Base-by-base conservation (phyloP, 805 yeast species). In the Lipomyces chichibuensis region DNA sequence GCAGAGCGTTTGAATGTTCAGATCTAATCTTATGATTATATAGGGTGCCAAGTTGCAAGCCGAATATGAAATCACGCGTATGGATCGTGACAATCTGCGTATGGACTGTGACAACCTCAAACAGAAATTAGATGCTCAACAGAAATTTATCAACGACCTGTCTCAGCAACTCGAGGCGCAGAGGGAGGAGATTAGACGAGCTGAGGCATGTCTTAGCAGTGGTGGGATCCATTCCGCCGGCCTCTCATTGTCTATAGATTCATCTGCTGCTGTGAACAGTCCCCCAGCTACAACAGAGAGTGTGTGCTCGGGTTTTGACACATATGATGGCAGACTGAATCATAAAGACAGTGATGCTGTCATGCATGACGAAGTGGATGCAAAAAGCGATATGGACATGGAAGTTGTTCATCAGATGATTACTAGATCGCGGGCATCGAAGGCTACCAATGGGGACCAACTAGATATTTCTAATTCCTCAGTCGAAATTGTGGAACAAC, bases 271-370 rank as follows among this genome's bases (percentile, higher is more conserved):
- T 3, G 66, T 63, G 14, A 54, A 63, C 37, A 63, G 66, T 63
- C 66, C 66, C 7, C 66, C 66, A 17, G 59, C 66, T 2, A 63
- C 66, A 14, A 54, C 66, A 23, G 65, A 58, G 53, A 52, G 60
- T 27, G 51, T 27, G 29, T 25, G 51, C 13, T 57, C 60, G 32
- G 39, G 17, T 5, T 59, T 63, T n/a, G 66, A 63, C n/a, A 17
- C 9, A 46, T 51, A 13, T 13, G 37, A 29, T n/a, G 61, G 58
- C n/a, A 8, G 52, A 57, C 27, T 57, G 17, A 57, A 57, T 35
- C 57, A 62, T 23, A 53, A 43, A 4, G 57, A 32, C 6, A 17
- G 29, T 20, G 59, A 14, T 9, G n/a, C 55, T 5, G 17, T 29
- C 23, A 43, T 37, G 14, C 57, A 46, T 49, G 57, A 37, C 27